Evolutionary conservation across 768 basidiomycete genomes (phyloP), one percentile per base, ranked within the genome.

Genomic region (Lactarius sanguifluus): DNA sequence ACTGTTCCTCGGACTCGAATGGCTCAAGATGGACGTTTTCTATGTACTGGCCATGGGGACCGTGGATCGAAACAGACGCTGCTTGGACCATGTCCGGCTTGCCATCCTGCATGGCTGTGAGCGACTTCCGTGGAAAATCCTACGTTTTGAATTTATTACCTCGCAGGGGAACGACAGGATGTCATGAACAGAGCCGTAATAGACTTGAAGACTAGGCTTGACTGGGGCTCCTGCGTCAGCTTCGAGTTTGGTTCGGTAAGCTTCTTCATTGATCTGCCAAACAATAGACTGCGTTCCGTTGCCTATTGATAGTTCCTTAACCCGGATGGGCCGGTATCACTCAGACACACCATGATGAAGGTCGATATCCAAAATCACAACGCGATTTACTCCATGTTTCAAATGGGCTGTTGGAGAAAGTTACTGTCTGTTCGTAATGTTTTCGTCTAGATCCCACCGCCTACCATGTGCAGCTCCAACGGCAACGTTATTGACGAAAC

Each of bases 161-260:
- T 97, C 94, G 78, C 94, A 97, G 1, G 94, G 94, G 73, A 87
- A 97, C 15, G 94, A 91, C 16, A 95, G 80, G 54, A 98, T 85
- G 70, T 98, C 96, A 73, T 99, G 96, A n/a, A 96, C 79, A 12
- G 92, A 95, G 1, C 92, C 93, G 66, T 98, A 99, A 75, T 87
- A 97, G 40, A 95, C 77, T 68, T 85, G 82, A 0, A 88, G 81
- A 1, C 85, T 84, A 2, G 76, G 75, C 58, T 80, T 81, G 1
- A 69, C 16, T 1, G 73, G 67, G 0, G 74, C 72, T 4, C 79
- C 84, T 34, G 66, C 71, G 69, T 84, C 83, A 2, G 74, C 75
- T 72, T 89, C 86, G 0, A 92, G 81, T 3, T 82, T 83, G 70
- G 87, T 83, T 16, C 86, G 83, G 75, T 93, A 88, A 0, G 90